These are phyloP conservation scores for Lunasporangiospora selenospora DNA, from an alignment of 192 early-diverging fungal genomes.

Conservation along the genomic window DNA sequence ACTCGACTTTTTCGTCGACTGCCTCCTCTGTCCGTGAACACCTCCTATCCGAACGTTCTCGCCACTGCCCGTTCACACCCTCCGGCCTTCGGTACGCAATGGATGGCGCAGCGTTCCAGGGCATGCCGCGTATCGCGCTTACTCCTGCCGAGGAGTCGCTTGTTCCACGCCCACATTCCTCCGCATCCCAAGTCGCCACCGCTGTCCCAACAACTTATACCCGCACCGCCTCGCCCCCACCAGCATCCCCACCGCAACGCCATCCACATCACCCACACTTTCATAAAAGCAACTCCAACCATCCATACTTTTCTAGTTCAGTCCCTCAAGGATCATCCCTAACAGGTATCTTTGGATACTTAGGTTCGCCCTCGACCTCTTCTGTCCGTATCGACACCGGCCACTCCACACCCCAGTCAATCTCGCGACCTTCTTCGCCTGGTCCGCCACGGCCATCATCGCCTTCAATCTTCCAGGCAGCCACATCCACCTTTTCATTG, in stretches of 20 bases:
- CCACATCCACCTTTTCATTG: slow-evolving; percentile 3
- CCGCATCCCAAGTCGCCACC: slow-evolving; percentile 31
- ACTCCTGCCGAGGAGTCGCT: slow-evolving; percentile 43
- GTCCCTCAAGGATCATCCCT: slow-evolving; percentile 10
- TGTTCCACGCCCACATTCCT: slow-evolving; percentile 33
- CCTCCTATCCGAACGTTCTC: background rate
- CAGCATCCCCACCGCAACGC: background rate
- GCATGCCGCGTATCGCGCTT: slow-evolving; percentile 45
- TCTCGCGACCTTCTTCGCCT: slow-evolving; percentile 29
- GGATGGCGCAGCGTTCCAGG: slow-evolving; percentile 46
- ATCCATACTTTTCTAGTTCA: slow-evolving; percentile 20
- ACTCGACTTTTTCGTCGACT: too few species aligned
- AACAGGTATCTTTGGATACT: slow-evolving; percentile 1
- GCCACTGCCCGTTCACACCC: background rate
- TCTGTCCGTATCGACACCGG: slow-evolving; percentile 18
- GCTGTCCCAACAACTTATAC: slow-evolving; percentile 29
- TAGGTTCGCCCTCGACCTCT: slow-evolving; percentile 12
- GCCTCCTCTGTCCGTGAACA: too few species aligned
- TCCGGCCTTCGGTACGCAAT: too few species aligned
- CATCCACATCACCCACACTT: slow-evolving; percentile 15
- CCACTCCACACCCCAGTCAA: too few species aligned
- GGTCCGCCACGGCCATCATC: slow-evolving; percentile 19
- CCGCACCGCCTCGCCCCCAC: slow-evolving; percentile 2
- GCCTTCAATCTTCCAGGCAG: background rate
- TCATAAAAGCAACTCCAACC: slow-evolving; percentile 14